A percentile compares a stretch with the other conserved stretches of the same genome.
Evolutionary conservation across 495 filamentous ascomycete genomes (phyloP).

Genomic region (Rostrohypoxylon terebratum): DNA sequence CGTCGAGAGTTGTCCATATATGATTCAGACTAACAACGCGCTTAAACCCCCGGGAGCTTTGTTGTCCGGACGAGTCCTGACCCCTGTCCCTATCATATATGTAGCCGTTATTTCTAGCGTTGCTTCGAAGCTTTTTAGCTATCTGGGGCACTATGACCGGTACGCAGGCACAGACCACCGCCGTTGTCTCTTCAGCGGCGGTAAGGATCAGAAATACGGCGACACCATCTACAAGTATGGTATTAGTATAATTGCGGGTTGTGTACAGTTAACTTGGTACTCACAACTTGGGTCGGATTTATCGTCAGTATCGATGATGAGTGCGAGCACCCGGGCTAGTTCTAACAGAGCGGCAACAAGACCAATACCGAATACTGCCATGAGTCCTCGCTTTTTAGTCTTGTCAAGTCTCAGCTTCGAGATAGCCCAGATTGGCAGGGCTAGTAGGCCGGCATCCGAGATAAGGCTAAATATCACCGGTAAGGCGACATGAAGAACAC

Average conservation of each 20-base stretch:
- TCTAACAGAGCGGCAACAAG: constrained; percentile 44
- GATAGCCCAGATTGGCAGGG: constrained; percentile 49
- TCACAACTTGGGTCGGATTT: constrained; percentile 50
- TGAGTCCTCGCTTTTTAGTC: constrained; percentile 48
- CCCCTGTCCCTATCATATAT: constrained; percentile 14
- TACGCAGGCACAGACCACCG: constrained; percentile 44
- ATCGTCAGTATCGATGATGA: constrained; percentile 47
- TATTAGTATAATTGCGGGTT: background rate
- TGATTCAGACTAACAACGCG: constrained; percentile 42
- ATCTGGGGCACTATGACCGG: constrained; percentile 40
- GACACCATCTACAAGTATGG: constrained; percentile 34
- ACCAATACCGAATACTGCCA: constrained; percentile 50
- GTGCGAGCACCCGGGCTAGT: constrained; percentile 38
- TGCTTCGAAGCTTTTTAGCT: constrained; percentile 16
- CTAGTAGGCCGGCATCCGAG: constrained; percentile 36
- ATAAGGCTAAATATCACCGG: constrained; percentile 41
- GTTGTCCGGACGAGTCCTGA: constrained; percentile 28
- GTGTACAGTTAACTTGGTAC: background rate
- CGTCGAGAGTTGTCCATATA: constrained; percentile 31
- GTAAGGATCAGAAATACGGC: constrained; percentile 43
- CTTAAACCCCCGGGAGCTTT: constrained; percentile 40
- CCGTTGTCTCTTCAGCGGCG: constrained; percentile 46
- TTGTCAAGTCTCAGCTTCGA: constrained; percentile 43
- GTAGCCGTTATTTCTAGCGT: background rate
- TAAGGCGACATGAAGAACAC: constrained; percentile 43